phyloP scores from a whole-genome alignment of 2,329 filamentous ascomycete species.

The Paraphoma chrysanthemicola region DNA sequence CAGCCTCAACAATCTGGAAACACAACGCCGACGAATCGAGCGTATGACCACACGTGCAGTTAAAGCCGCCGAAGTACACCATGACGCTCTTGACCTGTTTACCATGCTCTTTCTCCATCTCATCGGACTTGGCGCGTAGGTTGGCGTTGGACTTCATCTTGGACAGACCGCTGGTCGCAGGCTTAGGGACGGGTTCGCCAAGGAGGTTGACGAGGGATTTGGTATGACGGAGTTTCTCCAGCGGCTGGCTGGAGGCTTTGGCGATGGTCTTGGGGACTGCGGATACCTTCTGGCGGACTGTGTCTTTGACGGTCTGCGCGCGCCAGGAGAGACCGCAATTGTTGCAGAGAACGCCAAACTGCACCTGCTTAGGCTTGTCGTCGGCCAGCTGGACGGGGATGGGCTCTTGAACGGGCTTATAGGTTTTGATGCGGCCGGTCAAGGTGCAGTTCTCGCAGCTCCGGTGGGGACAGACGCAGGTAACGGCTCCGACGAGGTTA shows the following conservation, averaged over 20 bases:
- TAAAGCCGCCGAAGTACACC: slow-evolving; percentile 27
- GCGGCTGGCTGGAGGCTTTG: slow-evolving; percentile 3
- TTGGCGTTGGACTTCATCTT: slow-evolving; percentile 11
- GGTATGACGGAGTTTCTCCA: background rate
- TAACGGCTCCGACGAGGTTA: slow-evolving; percentile 27
- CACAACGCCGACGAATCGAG: slow-evolving; percentile 23
- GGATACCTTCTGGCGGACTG: background rate
- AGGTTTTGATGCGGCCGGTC: slow-evolving; percentile 24
- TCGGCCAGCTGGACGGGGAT: slow-evolving; percentile 22
- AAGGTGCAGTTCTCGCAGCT: slow-evolving; percentile 30
- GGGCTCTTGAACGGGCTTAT: slow-evolving; percentile 34
- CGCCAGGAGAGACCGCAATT: slow-evolving; percentile 33
- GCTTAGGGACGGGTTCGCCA: background rate
- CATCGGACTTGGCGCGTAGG: slow-evolving; percentile 8
- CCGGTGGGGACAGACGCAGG: slow-evolving; percentile 32
- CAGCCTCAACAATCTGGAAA: slow-evolving; percentile 27
- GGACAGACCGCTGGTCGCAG: background rate
- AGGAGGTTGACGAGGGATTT: background rate
- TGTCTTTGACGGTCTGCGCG: slow-evolving; percentile 12
- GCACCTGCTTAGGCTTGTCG: slow-evolving; percentile 10
- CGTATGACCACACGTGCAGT: slow-evolving; percentile 25
- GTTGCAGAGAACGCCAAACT: slow-evolving; percentile 34
- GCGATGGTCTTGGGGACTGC: slow-evolving; percentile 18
- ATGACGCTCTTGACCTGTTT: slow-evolving; percentile 22
- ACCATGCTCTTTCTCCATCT: slow-evolving; percentile 18